Conservation (phyloP, 768 basidiomycete genomes). For the Termitomyces sp. region DNA sequence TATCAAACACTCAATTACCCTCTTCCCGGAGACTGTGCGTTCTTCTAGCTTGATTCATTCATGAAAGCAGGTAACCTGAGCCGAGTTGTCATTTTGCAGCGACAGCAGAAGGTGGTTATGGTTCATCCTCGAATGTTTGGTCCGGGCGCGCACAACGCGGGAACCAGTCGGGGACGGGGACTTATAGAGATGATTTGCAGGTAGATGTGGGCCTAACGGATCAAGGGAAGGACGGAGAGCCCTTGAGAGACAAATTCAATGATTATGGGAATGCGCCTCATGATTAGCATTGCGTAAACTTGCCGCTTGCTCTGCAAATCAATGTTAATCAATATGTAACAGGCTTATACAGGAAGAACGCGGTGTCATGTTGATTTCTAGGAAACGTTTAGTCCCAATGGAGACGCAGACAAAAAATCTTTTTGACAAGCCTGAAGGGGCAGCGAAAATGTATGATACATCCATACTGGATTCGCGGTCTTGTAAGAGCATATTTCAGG, state of each 20-base stretch:
- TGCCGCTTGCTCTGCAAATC: not conserved
- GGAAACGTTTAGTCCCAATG: too few relatives aligned
- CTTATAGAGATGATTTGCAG: conserved; percentile 1
- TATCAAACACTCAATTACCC: conserved; percentile 13
- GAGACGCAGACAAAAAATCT: not conserved
- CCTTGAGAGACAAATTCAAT: conserved; percentile 14
- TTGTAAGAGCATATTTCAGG: not conserved
- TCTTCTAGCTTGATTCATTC: not conserved
- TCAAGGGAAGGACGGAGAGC: conserved; percentile 13
- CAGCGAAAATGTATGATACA: not conserved
- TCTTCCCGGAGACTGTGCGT: conserved; percentile 8
- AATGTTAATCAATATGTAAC: not conserved
- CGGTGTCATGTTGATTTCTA: not conserved
- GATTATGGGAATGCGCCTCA: conserved; percentile 1
- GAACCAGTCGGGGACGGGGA: conserved; percentile 6
- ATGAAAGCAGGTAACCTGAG: not conserved
- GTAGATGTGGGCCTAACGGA: conserved; percentile 13
- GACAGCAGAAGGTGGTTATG: conserved; percentile 21
- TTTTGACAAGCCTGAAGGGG: not conserved
- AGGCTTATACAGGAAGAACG: not conserved
- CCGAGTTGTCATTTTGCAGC: conserved; percentile 3
- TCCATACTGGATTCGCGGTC: not conserved
- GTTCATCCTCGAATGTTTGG: conserved; percentile 19
- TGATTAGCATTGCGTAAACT: not conserved
- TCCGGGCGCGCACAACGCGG: conserved; percentile 21